Base-by-base conservation (phyloP, 1,284 basidiomycete genomes). In the Moniliella sp. region DNA sequence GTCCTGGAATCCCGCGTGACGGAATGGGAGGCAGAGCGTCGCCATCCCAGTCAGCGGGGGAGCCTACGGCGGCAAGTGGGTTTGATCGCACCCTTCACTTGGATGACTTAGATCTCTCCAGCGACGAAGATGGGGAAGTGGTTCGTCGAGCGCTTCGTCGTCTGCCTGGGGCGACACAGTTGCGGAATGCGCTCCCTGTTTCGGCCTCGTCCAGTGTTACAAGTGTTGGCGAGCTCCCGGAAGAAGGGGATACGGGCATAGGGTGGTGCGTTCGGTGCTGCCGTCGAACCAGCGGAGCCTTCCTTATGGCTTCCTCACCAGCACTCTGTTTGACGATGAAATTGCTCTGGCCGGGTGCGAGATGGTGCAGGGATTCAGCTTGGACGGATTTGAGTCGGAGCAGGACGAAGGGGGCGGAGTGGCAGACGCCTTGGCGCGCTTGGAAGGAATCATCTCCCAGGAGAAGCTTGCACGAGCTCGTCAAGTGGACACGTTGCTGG, bases 41-140 rank as follows among this genome's bases (percentile, higher is more conserved):
- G n/a, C n/a, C n/a, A n/a, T n/a, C n/a, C n/a, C n/a, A n/a, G n/a
- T n/a, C n/a, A n/a, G n/a, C n/a, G n/a, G n/a, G n/a, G n/a, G n/a
- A n/a, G n/a, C n/a, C n/a, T n/a, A n/a, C n/a, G n/a, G n/a, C n/a
- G n/a, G n/a, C n/a, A n/a, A n/a, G n/a, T n/a, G n/a, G n/a, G n/a
- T n/a, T n/a, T n/a, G n/a, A n/a, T n/a, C n/a, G n/a, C n/a, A n/a
- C n/a, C n/a, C n/a, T n/a, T n/a, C n/a, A n/a, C n/a, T 46, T 55
- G 17, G 51, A 55, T 27, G 51, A 55, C 30, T 46, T 55, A 8
- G 51, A 55, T 26, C 38, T 52, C 1, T 55, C 51, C 13, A 52
- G 50, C 41, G 49, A 54, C 25, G 51, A 55, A 15, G 51, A 55
- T 28, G 50, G 53, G 30, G 50, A 42, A 14, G 48, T 43, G 1